These are phyloP conservation scores for Podosphaera fusca DNA, from an alignment of 2,329 filamentous ascomycete genomes.

Conservation along the genomic window DNA sequence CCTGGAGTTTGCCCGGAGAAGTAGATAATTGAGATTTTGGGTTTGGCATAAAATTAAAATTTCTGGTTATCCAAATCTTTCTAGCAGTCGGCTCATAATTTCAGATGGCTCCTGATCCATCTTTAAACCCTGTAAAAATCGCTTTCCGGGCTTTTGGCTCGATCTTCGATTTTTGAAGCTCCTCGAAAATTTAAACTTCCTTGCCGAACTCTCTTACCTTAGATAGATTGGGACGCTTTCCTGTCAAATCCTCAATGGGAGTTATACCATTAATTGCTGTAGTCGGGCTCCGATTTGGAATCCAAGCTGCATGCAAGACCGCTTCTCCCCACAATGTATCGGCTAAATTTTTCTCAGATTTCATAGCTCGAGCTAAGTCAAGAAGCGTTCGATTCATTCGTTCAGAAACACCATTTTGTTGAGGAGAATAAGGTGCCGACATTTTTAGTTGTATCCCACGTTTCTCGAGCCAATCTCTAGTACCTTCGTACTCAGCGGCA, in stretches of 20 bases:
- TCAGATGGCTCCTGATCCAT: not conserved
- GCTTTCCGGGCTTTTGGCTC: not conserved
- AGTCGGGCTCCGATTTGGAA: not conserved
- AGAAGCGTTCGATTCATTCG: not conserved
- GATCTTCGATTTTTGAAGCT: not conserved
- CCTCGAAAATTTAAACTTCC: not conserved
- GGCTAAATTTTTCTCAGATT: not conserved
- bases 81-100: not conserved
- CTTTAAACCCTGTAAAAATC: not conserved
- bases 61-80: not conserved
- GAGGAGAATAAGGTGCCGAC: not conserved
- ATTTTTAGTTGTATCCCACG: not conserved
- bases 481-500: not conserved
- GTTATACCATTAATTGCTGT: not conserved
- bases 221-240: not conserved
- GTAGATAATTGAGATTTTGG: too few relatives aligned
- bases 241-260: not conserved
- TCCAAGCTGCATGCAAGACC: not conserved
- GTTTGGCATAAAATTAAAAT: not conserved
- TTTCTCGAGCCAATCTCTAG: not conserved
- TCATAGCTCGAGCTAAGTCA: not conserved
- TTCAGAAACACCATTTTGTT: slow-evolving; percentile 1
- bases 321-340: slow-evolving; percentile 1
- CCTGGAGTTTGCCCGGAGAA: too few relatives aligned
- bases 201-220: not conserved